Evolutionary conservation across 2,329 filamentous ascomycete species (phyloP).

Genomic region (Dissoconium aciculare): DNA sequence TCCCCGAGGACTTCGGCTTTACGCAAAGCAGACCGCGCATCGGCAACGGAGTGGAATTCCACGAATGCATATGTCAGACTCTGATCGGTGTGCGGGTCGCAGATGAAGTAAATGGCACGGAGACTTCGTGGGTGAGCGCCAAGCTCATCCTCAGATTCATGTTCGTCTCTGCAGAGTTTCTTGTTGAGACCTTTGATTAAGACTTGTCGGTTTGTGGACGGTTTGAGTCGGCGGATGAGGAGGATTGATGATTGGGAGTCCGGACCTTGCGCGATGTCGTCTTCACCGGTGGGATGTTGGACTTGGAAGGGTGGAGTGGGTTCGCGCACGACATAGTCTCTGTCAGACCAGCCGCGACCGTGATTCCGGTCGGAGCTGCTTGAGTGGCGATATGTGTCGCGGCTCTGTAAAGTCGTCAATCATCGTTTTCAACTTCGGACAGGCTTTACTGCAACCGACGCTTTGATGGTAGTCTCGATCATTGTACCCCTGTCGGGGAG

Average conservation of each 20-base stretch:
- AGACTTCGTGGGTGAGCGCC: constrained; percentile 56
- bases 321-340: neutral
- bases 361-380: neutral
- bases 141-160: constrained; percentile 16
- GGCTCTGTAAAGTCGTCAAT: too few relatives aligned
- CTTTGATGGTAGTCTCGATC: neutral
- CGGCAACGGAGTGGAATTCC: constrained; percentile 60
- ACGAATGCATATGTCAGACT: constrained; percentile 74
- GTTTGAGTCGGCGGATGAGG: constrained; percentile 55
- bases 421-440: too few relatives aligned
- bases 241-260: constrained; percentile 32
- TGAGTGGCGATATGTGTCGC: neutral
- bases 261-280: constrained; percentile 12
- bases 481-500: neutral
- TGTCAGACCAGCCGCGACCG: neutral
- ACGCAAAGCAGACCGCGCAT: constrained; percentile 57
- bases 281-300: constrained; percentile 12
- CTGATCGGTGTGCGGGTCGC: constrained; percentile 54
- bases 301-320: neutral
- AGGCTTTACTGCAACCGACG: too few relatives aligned
- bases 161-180: constrained; percentile 47
- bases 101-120: constrained; percentile 60
- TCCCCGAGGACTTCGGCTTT: constrained; percentile 53
- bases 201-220: constrained; percentile 55
- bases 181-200: constrained; percentile 53